Evolutionary conservation across 768 basidiomycete genomes (phyloP), one percentile per base, ranked within the genome.

Genomic region (Kwoniella sp.): DNA sequence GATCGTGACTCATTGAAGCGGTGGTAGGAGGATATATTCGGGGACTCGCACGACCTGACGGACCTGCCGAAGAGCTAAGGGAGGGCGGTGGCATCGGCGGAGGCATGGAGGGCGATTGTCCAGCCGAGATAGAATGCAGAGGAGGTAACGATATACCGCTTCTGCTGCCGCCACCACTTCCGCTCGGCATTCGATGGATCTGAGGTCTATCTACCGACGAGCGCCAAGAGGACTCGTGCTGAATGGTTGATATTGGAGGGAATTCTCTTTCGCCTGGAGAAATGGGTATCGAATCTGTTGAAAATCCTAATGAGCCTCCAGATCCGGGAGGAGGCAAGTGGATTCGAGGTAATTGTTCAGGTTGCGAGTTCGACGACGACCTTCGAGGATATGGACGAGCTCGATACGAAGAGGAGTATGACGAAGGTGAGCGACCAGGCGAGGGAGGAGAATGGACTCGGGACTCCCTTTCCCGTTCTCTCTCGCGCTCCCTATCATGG

Each of bases 361-460:
- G 55, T 19, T 56, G 55, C 44, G 55, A 53, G 27, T 33, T 50
- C 6, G 48, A 57, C 5, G 62, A 58, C 13, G 49, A 48, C 26
- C 48, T 37, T 1, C 62, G 55, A 19, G 62, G 27, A 64, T 64
- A 64, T 29, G 62, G 62, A 50, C 58, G 62, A 12, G 62, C 33
- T 24, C 62, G 55, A 36, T 56, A 57, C 22, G 56, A 64, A 3
- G 62, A 53, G 36, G 56, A 57, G 10, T 54, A 58, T 9, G 55
- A 48, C 2, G 62, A 50, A 22, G 62, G 62, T 21, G 62, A 64
- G 21, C 62, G 48, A 8, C 55, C 56, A 15, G 55, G 44, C 26
- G 62, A 57, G 13, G 25, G 36, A 33, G 62, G 48, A 22, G 62
- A 53, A 36, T 51, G 22, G 21, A n/a, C n/a, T 27, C 49, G 30